Evolutionary conservation across 192 early-diverging fungal species (phyloP), one percentile per base, ranked within the genome.

Genomic region (Thamnidium elegans): DNA sequence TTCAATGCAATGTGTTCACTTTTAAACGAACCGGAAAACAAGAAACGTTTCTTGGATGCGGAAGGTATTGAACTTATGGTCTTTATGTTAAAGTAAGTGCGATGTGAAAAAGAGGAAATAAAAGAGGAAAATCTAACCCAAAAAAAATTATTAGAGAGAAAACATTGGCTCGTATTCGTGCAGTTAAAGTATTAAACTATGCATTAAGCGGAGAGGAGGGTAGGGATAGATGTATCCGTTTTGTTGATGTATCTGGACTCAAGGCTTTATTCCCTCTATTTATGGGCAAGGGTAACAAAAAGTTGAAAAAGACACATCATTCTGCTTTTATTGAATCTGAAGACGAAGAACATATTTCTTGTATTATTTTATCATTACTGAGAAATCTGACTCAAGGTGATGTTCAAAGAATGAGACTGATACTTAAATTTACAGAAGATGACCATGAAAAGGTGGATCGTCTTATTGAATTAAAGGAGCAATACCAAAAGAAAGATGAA

Each of bases 11-110:
- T 98, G 14, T 94, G 90, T 73, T 83, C 84, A 19, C 69, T 81
- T n/a, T 63, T 97, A 23, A 72, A 72, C 15, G 87, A 90, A 45
- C 73, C 79, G 4, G 80, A 84, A 52, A 88, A 84, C 46, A 96
- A 97, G 78, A 62, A 62, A 45, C 48, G 62, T 13, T 97, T 99
- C 72, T 65, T 92, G 9, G 83, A 93, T 32, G 82, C 73, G 0
- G 95, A 99, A 68, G 97, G 97, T 11, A 76, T 96, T 19, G 95
- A 97, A 67, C 68, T 97, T 50, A 89, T 99, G 91, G 74, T 94
- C 17, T 77, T 97, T 32, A 83, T 96, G 82, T 79, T 95, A 68
- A 92, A 91, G 87, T 86, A 75, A 39, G 71, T 71, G 10, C 31
- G 34, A 13, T 17, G 21, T 42, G 26, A 26, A 26, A 26, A 26